Base-by-base conservation (phyloP, 2,329 filamentous ascomycete genomes). In the Penicillium sp. region DNA sequence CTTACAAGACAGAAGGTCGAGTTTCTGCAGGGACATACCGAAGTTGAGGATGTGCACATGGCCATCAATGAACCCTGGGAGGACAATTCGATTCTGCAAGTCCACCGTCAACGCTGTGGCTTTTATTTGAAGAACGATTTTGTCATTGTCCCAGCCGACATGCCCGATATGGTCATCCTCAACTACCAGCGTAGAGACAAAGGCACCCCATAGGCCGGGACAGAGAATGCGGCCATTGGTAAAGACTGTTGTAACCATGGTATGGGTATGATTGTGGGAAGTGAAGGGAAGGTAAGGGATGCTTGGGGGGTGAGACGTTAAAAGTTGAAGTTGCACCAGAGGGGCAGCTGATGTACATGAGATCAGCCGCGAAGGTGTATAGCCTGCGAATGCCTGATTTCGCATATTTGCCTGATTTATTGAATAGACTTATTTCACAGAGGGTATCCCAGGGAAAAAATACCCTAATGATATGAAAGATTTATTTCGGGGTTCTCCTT, bases 51-150 rank as follows among this genome's bases (percentile, higher is more conserved):
- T 70, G 60, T 81, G 76, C 65, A 74, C 75, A 50, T 80, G 78
- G 18, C 74, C 76, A 58, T 81, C 79, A 38, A 80, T 75, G 55
- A 80, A 81, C 0, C 76, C 73, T 0, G 79, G 78, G 1, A 79
- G 62, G 1, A 80, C 65, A 27, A 74, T 68, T 34, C 65, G 67
- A 9, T 68, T 64, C 0, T 66, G 49, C 7, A 80, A 63, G 52
- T 79, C 71, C 40, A 66, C 25, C 8, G 57, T 40, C 52, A 56
- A 32, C 31, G 60, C 52, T 18, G 63, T 56, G 40, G 54, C 46
- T 52, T 52, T 46, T 18, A 64, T 63, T 1, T 57, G 45, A 21
- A 45, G 9, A 21, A 68, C 57, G 0, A 16, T 31, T 9, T 50
- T 52, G 39, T 75, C 61, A 10, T 69, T 40, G 2, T 70, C 65